Evolutionary conservation across 2,329 filamentous ascomycete species (phyloP).

Genomic region (Bimuria novae-zelandiae): DNA sequence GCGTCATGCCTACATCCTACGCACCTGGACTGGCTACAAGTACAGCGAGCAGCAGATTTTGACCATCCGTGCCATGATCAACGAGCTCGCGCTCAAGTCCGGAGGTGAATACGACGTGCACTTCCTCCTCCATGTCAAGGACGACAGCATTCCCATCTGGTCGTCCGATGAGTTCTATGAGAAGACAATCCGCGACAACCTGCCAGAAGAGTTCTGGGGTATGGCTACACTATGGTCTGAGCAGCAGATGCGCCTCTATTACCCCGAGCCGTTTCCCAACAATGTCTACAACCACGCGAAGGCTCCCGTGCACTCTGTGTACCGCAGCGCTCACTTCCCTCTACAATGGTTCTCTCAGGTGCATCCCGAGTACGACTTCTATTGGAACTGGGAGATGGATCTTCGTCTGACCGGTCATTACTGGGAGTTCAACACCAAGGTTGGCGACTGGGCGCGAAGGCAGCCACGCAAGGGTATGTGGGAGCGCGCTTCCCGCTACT

Average conservation of each 20-base stretch:
- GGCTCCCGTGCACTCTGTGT: constrained; percentile 82
- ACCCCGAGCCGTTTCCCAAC: constrained; percentile 82
- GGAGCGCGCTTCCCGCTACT: constrained; percentile 75
- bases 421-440: constrained; percentile 75
- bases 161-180: constrained; percentile 72
- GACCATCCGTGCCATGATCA: constrained; percentile 80
- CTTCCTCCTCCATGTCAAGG: constrained; percentile 82
- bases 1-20: constrained; percentile 81
- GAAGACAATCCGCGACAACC: constrained; percentile 67
- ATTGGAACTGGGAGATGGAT: constrained; percentile 93
- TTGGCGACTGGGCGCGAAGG: constrained; percentile 66
- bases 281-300: constrained; percentile 67
- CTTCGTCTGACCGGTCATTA: constrained; percentile 79
- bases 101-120: constrained; percentile 88
- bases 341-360: constrained; percentile 58
- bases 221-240: constrained; percentile 93
- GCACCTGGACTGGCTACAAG: constrained; percentile 80
- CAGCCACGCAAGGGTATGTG: constrained; percentile 74
- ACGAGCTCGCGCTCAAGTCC: constrained; percentile 78
- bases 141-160: constrained; percentile 76
- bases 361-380: constrained; percentile 57
- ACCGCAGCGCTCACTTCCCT: constrained; percentile 65
- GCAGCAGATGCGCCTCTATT: constrained; percentile 87
- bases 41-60: constrained; percentile 81
- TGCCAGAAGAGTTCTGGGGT: constrained; percentile 84